Evolutionary conservation across 176 grass and related monocot species (phyloP), one percentile per base, ranked within the genome.

Genomic region (Juncus effusus): DNA sequence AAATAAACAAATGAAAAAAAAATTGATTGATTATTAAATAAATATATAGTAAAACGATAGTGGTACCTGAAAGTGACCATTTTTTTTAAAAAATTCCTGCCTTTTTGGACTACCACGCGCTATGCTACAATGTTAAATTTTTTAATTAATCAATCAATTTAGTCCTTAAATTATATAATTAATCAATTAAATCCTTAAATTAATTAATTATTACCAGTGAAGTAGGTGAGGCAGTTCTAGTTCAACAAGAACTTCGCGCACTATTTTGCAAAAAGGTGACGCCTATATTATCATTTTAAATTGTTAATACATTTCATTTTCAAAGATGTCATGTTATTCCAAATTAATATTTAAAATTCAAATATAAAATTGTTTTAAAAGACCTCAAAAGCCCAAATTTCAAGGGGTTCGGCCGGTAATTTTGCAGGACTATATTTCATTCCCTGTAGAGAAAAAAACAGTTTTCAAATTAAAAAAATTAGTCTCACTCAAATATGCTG

Each of bases 261-360:
- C 88, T 77, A 97, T 79, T 81, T 84, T 97, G 66, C 88, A 97
- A 56, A 92, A 97, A 59, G 93, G 93, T 41, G 93, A 97, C 71
- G 62, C 74, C 88, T 92, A 28, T 47, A 19, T 61, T 61, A 36
- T 8, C 4, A 61, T 61, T 16, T 36, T 7, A 61, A 61, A 61
- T 19, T 19, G 13, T 56, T 11, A 13, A 56, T 56, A 13, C 52
- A 56, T 56, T 10, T 56, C 52, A 10, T 11, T 56, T 11, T 56
- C 12, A 11, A 11, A 10, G 12, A 13, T 56, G 13, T 10, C 13
- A 11, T 13, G 52, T 11, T 56, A 11, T 13, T 13, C 13, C 12
- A 10, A 56, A 56, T 11, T 56, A 11, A 56, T 56, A 56, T 56
- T 11, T 56, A 56, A 13, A 10, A 10, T 11, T 56, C 12, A 56